Percentiles rank a stretch among this genome's conserved stretches.
These are phyloP conservation scores for Hanseniaspora lindneri DNA, from an alignment of 805 yeast species.

Conservation along the genomic window DNA sequence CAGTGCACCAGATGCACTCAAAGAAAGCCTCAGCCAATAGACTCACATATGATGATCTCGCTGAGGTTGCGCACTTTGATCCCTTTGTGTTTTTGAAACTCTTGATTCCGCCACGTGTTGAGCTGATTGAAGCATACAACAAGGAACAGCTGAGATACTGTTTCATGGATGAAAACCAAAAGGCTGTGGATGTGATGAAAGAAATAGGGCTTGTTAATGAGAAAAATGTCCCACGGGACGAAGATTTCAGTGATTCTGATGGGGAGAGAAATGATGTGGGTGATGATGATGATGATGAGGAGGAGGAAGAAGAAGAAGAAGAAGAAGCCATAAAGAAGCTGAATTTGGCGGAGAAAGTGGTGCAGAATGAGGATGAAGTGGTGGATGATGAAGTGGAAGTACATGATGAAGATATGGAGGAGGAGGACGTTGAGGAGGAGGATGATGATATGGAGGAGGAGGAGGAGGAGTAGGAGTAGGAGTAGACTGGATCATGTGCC, in stretches of 20 bases:
- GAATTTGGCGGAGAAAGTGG: conserved; percentile 19
- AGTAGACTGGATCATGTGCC: too few relatives aligned
- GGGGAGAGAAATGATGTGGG: background rate
- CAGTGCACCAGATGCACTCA: conserved; percentile 19
- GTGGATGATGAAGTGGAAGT: conserved; percentile 17
- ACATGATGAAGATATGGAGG: conserved; percentile 17
- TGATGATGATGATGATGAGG: background rate
- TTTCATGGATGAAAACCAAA: conserved; percentile 19
- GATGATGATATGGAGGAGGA: conserved; percentile 3
- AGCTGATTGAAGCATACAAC: conserved; percentile 21
- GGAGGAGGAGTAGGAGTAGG: background rate
- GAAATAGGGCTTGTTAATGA: conserved; percentile 13
- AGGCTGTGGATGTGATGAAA: conserved; percentile 9
- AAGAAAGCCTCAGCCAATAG: conserved; percentile 9
- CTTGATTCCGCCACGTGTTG: conserved; percentile 23
- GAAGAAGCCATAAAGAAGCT: conserved; percentile 19
- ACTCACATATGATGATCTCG: conserved; percentile 22
- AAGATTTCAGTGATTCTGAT: conserved; percentile 8
- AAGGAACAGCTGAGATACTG: conserved; percentile 26
- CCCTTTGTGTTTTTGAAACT: conserved; percentile 22
- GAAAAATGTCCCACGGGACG: conserved; percentile 5
- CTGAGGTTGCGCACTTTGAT: conserved; percentile 20
- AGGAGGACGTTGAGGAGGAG: conserved; percentile 19
- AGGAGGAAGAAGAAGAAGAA: conserved; percentile 15
- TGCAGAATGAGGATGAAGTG: conserved; percentile 17